Conservation (phyloP, 2,329 filamentous ascomycete genomes). For the Ceratocystis lukuohia region DNA sequence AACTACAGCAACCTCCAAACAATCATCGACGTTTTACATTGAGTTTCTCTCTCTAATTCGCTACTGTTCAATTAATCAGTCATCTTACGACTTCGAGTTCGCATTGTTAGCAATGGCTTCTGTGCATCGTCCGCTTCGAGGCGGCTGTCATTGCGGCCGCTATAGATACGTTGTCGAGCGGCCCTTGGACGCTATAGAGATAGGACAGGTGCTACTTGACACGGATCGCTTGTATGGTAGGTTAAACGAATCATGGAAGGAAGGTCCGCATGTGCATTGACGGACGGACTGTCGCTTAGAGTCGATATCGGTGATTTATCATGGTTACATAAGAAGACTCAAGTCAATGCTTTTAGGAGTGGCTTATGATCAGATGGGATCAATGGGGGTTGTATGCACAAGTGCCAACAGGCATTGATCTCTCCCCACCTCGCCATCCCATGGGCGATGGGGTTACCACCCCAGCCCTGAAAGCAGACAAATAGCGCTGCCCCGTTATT, state of each 20-base stretch:
- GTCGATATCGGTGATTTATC: not conserved
- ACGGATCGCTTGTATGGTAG: slow-evolving; percentile 57
- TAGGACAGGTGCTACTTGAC: slow-evolving; percentile 62
- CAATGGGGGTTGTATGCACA: not conserved
- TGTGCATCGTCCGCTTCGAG: slow-evolving; percentile 31
- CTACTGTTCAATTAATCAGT: too few relatives aligned
- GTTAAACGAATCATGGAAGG: slow-evolving; percentile 27
- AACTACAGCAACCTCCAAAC: not conserved
- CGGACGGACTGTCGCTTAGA: not conserved
- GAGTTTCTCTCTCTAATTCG: not conserved
- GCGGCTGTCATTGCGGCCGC: slow-evolving; percentile 73
- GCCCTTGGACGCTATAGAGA: slow-evolving; percentile 42
- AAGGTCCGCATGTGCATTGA: not conserved
- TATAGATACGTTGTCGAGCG: slow-evolving; percentile 68
- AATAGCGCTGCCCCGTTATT: too few relatives aligned
- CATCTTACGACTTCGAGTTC: not conserved
- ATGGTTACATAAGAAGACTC: not conserved
- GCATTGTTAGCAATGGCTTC: not conserved
- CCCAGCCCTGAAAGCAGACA: too few relatives aligned
- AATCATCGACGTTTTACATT: not conserved
- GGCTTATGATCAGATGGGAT: not conserved
- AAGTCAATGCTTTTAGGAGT: not conserved
- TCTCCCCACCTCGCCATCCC: not conserved
- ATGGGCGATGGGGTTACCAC: too few relatives aligned
- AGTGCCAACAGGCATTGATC: not conserved